phyloP scores from a whole-genome alignment of 352 stramenopile species.

The Hyaloperonospora brassicae region DNA sequence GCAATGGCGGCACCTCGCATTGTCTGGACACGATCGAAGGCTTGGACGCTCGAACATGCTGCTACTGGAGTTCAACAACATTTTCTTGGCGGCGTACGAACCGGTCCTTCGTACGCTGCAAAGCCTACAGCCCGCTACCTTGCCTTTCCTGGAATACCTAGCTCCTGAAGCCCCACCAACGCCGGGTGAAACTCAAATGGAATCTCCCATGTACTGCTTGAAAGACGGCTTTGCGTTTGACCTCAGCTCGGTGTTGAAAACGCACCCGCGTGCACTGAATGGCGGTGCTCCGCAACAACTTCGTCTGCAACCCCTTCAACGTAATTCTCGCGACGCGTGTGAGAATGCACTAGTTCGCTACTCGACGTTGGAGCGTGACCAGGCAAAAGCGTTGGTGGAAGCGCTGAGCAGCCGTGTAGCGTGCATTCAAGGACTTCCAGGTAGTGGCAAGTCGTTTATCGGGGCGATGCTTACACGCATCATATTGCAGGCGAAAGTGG shows the following conservation, averaged over 20 bases:
- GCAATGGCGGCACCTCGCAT: conserved; percentile 8
- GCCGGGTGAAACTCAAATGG: conserved; percentile 14
- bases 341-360: conserved; percentile 20
- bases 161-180: conserved; percentile 12
- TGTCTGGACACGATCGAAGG: conserved; percentile 3
- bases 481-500: conserved; percentile 39
- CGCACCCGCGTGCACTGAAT: conserved; percentile 2
- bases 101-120: conserved; percentile 42
- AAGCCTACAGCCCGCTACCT: conserved; percentile 12
- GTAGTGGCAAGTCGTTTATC: conserved; percentile 83
- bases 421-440: conserved; percentile 75
- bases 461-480: conserved; percentile 63
- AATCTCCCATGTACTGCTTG: conserved; percentile 28
- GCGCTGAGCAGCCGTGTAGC: conserved; percentile 60
- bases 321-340: conserved; percentile 13
- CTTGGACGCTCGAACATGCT: conserved; percentile 16
- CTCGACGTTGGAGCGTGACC: conserved; percentile 42
- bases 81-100: conserved; percentile 46
- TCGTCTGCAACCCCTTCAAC: conserved; percentile 16
- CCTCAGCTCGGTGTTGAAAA: conserved; percentile 18
- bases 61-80: conserved; percentile 43
- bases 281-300: conserved; percentile 2
- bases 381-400: conserved; percentile 57
- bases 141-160: conserved; percentile 38
- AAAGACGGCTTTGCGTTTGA: conserved; percentile 25